These are phyloP conservation scores for Calonectria pseudoreteaudii DNA, from an alignment of 2,329 filamentous ascomycete species.

Conservation along the genomic window DNA sequence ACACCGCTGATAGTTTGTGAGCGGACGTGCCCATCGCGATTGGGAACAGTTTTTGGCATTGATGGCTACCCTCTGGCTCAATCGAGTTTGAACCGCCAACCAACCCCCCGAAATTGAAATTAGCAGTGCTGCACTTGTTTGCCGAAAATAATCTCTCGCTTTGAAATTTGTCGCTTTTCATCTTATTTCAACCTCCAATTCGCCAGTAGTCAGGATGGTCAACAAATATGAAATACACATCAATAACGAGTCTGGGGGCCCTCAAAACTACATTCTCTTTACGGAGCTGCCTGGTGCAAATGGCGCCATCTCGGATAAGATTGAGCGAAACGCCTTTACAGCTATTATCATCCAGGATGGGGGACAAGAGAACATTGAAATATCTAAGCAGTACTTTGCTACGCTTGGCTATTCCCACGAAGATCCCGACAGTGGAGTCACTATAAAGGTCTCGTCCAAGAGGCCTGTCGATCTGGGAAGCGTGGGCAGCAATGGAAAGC, in stretches of 20 bases:
- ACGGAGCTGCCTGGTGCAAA: neutral
- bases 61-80: neutral
- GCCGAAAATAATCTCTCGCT: neutral
- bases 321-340: neutral
- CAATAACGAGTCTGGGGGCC: neutral
- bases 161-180: neutral
- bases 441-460: neutral
- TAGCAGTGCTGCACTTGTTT: neutral
- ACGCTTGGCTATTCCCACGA: neutral
- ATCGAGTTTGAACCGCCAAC: neutral
- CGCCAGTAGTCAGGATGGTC: neutral
- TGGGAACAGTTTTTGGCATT: neutral
- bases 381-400: neutral
- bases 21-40: neutral
- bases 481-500: neutral
- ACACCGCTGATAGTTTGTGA: neutral
- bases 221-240: neutral
- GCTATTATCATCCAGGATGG: neutral
- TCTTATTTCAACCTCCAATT: neutral
- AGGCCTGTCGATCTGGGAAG: neutral
- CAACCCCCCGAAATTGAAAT: neutral
- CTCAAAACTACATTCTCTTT: neutral
- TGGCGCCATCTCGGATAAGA: neutral
- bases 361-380: neutral
- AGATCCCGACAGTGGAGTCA: neutral